Conservation (phyloP, 176 grass and related monocot genomes). For the Zizania latifolia region DNA sequence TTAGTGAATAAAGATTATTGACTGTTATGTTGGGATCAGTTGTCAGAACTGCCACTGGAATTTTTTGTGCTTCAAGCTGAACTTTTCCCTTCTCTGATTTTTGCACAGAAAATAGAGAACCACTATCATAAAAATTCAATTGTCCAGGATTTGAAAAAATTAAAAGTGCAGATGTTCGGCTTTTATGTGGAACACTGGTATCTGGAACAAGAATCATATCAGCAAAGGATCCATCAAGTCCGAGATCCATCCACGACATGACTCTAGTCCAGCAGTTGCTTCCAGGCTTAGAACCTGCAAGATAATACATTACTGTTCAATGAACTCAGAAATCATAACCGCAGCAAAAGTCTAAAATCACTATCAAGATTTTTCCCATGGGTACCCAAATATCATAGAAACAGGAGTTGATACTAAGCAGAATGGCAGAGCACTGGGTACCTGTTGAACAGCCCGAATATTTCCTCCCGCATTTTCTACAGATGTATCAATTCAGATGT, state of each 20-base stretch:
- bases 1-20: conserved; percentile 51
- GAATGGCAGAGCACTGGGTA: too few species aligned
- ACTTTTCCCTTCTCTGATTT: conserved; percentile 49
- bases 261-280: conserved; percentile 57
- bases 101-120: conserved; percentile 56
- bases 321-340: too few species aligned
- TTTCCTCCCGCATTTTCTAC: too few species aligned
- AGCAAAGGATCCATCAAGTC: conserved; percentile 76
- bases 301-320: conserved; percentile 3
- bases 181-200: too few species aligned
- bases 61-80: conserved; percentile 52
- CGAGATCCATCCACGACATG: conserved; percentile 61
- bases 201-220: too few species aligned
- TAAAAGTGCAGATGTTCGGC: too few species aligned
- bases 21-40: conserved; percentile 80
- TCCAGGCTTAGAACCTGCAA: conserved; percentile 84
- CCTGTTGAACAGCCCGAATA: too few species aligned
- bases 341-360: too few species aligned
- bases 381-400: too few species aligned
- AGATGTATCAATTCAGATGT: conserved; percentile 66
- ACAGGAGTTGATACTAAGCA: too few species aligned
- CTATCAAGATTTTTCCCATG: too few species aligned
- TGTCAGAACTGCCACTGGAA: conserved; percentile 62
- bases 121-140: conserved; percentile 64
- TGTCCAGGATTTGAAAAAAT: conserved; percentile 91